Evolutionary conservation across 768 basidiomycete species (phyloP), one percentile per base, ranked within the genome.

Genomic region (Leccinum variicolor): DNA sequence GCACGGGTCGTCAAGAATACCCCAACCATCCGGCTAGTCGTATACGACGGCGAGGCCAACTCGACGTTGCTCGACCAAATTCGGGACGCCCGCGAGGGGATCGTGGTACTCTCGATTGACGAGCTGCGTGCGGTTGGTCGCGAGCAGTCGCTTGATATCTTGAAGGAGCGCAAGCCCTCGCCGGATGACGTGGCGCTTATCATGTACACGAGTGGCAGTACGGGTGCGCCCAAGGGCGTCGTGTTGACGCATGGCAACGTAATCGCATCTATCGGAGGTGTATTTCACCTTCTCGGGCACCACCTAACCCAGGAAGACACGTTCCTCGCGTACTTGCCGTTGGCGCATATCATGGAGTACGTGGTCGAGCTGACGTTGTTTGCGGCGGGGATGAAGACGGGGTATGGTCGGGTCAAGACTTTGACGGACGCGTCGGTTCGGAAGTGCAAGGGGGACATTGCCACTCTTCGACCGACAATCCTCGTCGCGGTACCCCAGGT

Each of bases 401-500:
- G 97, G 1, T 99, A 91, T 62, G 96, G 93, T 13, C 86, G 89
- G 51, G 87, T 95, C 71, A 98, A 97, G 84, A 99, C 96, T 7
- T 82, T 98, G 61, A 98, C 96, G 3, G 95, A 98, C 67, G 83
- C 87, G 3, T 92, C 88, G n/a, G 92, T 96, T 19, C 85, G 94
- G 47, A 87, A 91, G 43, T 89, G 86, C 73, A 82, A 87, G 57
- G 96, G 96, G 50, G 96, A 98, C 69, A 84, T 99, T 66, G 78
- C 79, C 53, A 80, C 85, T 13, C 90, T 97, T 79, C 75, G 79
- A 45, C 96, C 96, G 6, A 81, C 86, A n/a, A 86, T 97, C 74
- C 87, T 98, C 83, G 84, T 92, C 53, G 96, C 94, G 53, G 96
- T 98, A 2, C 96, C 96, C 2, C 92, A 94, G 3, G 90, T 98